Conservation (phyloP, 192 early-diverging fungal genomes). For the Coemansia interrupta region DNA sequence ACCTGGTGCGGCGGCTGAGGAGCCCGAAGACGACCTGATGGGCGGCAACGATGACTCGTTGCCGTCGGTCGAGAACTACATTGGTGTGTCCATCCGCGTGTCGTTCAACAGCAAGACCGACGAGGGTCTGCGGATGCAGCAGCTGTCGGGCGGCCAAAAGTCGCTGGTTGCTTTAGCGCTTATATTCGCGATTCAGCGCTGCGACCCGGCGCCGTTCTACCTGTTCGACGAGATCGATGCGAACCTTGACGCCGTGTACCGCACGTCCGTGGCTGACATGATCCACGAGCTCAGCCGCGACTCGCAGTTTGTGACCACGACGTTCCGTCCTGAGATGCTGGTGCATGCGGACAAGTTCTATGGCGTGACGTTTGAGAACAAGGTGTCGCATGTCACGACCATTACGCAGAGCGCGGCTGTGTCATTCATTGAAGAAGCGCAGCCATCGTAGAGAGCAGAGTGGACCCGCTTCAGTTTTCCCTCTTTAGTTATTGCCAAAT, state of each 20-base stretch:
- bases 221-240: constrained; percentile 99
- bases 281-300: constrained; percentile 79
- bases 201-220: constrained; percentile 98
- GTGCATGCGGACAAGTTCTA: constrained; percentile 92
- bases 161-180: constrained; percentile 93
- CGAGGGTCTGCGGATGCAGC: constrained; percentile 87
- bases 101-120: constrained; percentile 90
- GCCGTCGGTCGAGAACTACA: constrained; percentile 75
- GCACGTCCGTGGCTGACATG: constrained; percentile 92
- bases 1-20: constrained; percentile 15
- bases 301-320: constrained; percentile 97
- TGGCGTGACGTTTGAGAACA: constrained; percentile 94
- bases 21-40: constrained; percentile 42
- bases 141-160: constrained; percentile 97
- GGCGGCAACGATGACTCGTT: constrained; percentile 32
- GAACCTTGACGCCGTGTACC: constrained; percentile 91
- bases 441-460: constrained; percentile 13
- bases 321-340: constrained; percentile 95
- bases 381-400: constrained; percentile 81
- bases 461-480: background rate
- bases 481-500: background rate
- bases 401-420: constrained; percentile 70
- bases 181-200: constrained; percentile 97
- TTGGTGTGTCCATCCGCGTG: constrained; percentile 86
- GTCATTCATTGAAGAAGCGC: constrained; percentile 57